Base-by-base conservation (phyloP, 495 filamentous ascomycete genomes). In the Tuber melanosporum region DNA sequence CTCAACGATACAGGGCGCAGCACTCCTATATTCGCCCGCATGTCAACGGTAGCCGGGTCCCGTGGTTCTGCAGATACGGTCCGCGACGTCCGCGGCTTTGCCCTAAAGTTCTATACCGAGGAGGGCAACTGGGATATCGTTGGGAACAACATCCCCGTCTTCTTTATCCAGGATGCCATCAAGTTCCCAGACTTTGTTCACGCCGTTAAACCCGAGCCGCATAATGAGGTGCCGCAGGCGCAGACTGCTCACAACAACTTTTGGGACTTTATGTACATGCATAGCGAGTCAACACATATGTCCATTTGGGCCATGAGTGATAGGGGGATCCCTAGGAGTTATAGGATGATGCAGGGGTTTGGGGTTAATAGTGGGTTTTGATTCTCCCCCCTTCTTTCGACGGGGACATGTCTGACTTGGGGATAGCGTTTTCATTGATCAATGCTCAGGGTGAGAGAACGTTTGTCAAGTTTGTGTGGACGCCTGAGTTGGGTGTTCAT, bases 261-360 rank as follows among this genome's bases (percentile, higher is more conserved):
- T 17, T 94, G 90, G 89, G 92, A 94, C 79, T 89, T 91, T 77
- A 84, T 87, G 77, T 90, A 83, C 78, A 84, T 92, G 76, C 91
- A 93, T 81, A 82, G 89, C 2, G 93, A 96, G 84, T 87, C 92
- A 1, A 94, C 92, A 0, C 92, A 96, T 82, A 95, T 94, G 92
- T 92, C 90, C 76, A 89, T 92, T 85, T 94, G 92, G 92, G 86
- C 90, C 72, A 91, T 92, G 91, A 91, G 88, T 66, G 93, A 96
- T 82, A 89, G 92, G 19, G 89, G 87, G 45, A 95, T 95, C 74
- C 94, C 94, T 32, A 89, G 93, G 7, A 94, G 91, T 3, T 93
- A 87, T 81, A 91, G 90, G 41, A 95, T 95, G 92, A 95, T 96
- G 92, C 91, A 96, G 82, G 94, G 94, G 0, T 96, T 95, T 77